These are phyloP conservation scores for Mucor sp. DNA, from an alignment of 371 early-diverging fungal genomes.

Conservation along the genomic window DNA sequence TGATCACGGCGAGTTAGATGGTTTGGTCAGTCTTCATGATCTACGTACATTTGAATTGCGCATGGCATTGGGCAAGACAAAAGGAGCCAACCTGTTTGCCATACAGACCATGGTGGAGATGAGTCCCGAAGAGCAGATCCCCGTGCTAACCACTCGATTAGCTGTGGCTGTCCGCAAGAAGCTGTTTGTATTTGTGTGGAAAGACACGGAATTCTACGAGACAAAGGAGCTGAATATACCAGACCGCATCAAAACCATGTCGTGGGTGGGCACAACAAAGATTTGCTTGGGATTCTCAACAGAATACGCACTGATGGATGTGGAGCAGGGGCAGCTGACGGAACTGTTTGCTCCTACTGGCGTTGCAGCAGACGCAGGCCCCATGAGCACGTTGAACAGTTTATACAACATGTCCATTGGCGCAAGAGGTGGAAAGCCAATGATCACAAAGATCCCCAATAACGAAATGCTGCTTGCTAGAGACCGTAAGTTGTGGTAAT, in stretches of 20 bases:
- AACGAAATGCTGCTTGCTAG: slow-evolving; percentile 75
- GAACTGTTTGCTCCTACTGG: slow-evolving; percentile 51
- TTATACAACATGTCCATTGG: slow-evolving; percentile 62
- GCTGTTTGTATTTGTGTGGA: slow-evolving; percentile 76
- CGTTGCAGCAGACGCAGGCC: slow-evolving; percentile 35
- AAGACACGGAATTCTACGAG: slow-evolving; percentile 72
- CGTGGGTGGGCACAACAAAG: slow-evolving; percentile 69
- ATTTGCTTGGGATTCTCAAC: slow-evolving; percentile 69
- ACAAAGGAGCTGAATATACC: slow-evolving; percentile 66
- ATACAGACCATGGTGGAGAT: slow-evolving; percentile 74
- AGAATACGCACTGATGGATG: slow-evolving; percentile 70
- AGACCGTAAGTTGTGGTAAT: slow-evolving; percentile 50
- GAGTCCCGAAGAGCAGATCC: slow-evolving; percentile 60
- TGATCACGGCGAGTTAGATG: slow-evolving; percentile 48
- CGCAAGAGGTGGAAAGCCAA: slow-evolving; percentile 64
- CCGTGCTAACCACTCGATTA: slow-evolving; percentile 73
- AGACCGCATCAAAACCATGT: slow-evolving; percentile 69
- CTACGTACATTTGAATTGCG: slow-evolving; percentile 68
- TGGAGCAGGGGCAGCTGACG: slow-evolving; percentile 58
- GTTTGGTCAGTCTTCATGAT: slow-evolving; percentile 75
- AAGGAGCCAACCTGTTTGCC: slow-evolving; percentile 76
- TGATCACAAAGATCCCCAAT: slow-evolving; percentile 70
- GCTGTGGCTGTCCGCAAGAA: slow-evolving; percentile 76
- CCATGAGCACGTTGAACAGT: slow-evolving; percentile 49
- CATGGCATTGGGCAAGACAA: slow-evolving; percentile 70